Percentiles rank a stretch among this genome's conserved stretches.
phyloP scores from a whole-genome alignment of 345 rosid genomes.

The Lepidium aucheri region DNA sequence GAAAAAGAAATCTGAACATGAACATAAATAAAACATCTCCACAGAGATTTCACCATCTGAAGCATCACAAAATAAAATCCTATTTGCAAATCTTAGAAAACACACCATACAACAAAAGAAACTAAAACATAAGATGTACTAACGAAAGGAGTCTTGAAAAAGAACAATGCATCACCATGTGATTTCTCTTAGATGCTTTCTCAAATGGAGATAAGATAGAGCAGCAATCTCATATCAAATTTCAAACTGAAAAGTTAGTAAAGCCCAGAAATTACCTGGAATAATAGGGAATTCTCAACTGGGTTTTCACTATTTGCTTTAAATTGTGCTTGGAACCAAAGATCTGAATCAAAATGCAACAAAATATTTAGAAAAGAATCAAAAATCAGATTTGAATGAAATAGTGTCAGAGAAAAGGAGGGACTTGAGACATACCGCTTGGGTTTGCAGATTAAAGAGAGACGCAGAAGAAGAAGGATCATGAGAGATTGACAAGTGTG shows the following conservation, averaged over 20 bases:
- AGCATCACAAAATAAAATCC: constrained; percentile 2
- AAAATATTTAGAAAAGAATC: neutral
- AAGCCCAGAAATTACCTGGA: constrained; percentile 15
- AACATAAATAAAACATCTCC: neutral
- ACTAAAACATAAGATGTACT: neutral
- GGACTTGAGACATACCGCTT: constrained; percentile 8
- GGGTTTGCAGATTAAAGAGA: constrained; percentile 8
- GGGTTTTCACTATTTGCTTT: constrained; percentile 10
- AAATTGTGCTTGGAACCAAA: neutral
- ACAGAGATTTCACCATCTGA: neutral
- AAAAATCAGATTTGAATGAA: neutral
- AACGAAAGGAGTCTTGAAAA: neutral
- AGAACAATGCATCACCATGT: neutral
- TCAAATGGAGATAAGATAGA: neutral
- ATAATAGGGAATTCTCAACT: constrained; percentile 11
- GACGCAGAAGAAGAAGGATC: constrained; percentile 17
- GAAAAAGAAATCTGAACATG: neutral
- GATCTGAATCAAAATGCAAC: constrained; percentile 19
- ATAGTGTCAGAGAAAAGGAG: neutral
- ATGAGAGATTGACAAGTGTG: constrained; percentile 8
- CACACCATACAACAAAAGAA: neutral
- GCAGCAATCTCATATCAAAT: neutral
- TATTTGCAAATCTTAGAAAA: neutral
- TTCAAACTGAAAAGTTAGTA: neutral
- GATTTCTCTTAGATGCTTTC: neutral